A percentile compares a stretch with the other conserved stretches of the same genome.
Evolutionary conservation across 2,329 filamentous ascomycete genomes (phyloP).

Genomic region (Penicillium sp.): DNA sequence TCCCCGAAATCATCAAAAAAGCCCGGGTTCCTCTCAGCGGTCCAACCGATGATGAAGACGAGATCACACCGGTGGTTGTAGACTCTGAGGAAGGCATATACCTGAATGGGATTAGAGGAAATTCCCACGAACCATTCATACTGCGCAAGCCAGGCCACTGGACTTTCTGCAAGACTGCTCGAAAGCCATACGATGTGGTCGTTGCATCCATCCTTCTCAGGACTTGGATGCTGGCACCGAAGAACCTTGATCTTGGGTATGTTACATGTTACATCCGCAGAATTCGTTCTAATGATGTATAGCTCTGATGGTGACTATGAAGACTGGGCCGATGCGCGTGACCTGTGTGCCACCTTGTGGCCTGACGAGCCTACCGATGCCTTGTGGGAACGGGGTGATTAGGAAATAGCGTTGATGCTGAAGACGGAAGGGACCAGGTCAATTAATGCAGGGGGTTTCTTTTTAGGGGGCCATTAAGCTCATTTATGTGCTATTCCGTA

Average conservation of each 20-base stretch:
- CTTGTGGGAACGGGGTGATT: background rate
- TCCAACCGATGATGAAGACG: background rate
- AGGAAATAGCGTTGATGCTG: background rate
- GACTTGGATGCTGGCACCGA: conserved; percentile 13
- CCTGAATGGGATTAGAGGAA: conserved; percentile 7
- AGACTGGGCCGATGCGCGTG: conserved; percentile 1
- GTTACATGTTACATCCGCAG: background rate
- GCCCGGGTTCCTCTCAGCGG: conserved; percentile 1
- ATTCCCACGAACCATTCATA: conserved; percentile 6
- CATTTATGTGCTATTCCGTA: too few species aligned
- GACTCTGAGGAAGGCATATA: conserved; percentile 6
- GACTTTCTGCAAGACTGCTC: conserved; percentile 12
- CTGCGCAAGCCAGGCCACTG: background rate
- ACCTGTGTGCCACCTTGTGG: conserved; percentile 5
- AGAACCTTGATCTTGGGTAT: background rate
- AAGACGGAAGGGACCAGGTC: background rate
- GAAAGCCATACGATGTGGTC: conserved; percentile 16
- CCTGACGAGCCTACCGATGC: background rate
- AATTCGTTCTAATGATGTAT: background rate
- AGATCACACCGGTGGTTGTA: background rate
- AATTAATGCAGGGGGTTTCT: too few species aligned
- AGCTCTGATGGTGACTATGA: conserved; percentile 8
- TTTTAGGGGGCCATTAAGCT: background rate
- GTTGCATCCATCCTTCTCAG: conserved; percentile 15
- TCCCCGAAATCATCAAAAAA: conserved; percentile 5